Base-by-base conservation (phyloP, 1,139 yeast species). In the Nakaseomyces kungkrabaensis region DNA sequence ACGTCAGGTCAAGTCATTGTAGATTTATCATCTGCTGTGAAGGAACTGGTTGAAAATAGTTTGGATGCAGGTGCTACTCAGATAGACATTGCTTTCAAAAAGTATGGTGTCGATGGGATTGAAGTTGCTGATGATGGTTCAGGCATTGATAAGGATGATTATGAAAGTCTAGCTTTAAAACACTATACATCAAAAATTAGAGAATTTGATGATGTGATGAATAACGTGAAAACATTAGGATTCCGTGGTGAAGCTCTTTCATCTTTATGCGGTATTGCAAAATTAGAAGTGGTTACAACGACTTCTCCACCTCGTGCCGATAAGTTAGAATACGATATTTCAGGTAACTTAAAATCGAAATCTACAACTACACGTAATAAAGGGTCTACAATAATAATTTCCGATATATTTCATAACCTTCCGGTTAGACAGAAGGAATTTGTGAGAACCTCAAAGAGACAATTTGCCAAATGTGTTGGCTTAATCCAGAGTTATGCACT, bases 1-100 rank as follows among this genome's bases (percentile, higher is more conserved):
- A 88, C 97, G 0, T 87, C 97, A 0, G 97, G 97, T 0, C 97
- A 92, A 65, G 97, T 92, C 22, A 85, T 92, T 26, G 78, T 82
- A 6, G 96, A 87, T 59, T 68, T 92, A 37, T 72, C 79, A 0
- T 79, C 90, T 0, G 85, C 87, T 0, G 80, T 85, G 34, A 92
- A 92, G 62, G 98, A 92, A 65, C 69, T 90, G 9, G 73, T 92
- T 1, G 98, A 92, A 60, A 92, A 92, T 63, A 72, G 95, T 43
- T 71, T 92, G 8, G 97, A 90, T 67, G 95, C 97, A 0, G 65
- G 73, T 31, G 77, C 95, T 26, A 72, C 78, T 0, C 76, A 77
- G 47, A 72, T 92, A 27, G 95, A 87, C 48, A 69, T 90, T 7
- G 69, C 69, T 13, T 79, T 89, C 58, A 74, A 72, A 56, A 81